A percentile compares a stretch with the other conserved stretches of the same genome.
Conservation (phyloP, 805 yeast species). For the Zygotorulaspora florentina region DNA sequence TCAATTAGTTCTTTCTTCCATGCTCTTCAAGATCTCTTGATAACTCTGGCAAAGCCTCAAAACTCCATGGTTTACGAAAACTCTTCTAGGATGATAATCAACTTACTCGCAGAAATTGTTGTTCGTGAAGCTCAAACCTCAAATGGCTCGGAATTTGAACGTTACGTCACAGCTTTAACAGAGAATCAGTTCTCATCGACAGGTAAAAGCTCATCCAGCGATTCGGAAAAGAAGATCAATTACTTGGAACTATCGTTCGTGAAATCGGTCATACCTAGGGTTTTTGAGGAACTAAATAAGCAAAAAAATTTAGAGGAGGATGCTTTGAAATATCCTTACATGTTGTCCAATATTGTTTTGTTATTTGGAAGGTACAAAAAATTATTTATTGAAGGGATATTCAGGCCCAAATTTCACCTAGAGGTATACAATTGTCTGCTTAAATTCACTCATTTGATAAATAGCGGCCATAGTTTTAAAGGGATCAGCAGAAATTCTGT, state of each 20-base stretch:
- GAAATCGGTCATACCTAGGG: constrained; percentile 8
- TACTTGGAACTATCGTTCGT: constrained; percentile 16
- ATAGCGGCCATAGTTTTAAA: constrained; percentile 1
- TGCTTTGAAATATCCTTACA: constrained; percentile 12
- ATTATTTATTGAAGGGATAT: constrained; percentile 2
- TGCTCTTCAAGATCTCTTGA: constrained; percentile 28
- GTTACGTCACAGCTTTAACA: constrained; percentile 12
- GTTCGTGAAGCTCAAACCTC: constrained; percentile 31
- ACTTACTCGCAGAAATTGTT: constrained; percentile 37
- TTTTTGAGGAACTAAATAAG: constrained; percentile 10
- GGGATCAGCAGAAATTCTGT: background rate
- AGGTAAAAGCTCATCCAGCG: background rate
- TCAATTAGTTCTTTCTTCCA: constrained; percentile 20
- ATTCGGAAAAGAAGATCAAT: constrained; percentile 4
- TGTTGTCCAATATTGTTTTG: constrained; percentile 18
- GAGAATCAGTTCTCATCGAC: too few relatives aligned
- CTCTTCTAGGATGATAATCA: constrained; percentile 32
- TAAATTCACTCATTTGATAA: constrained; percentile 2
- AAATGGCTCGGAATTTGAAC: constrained; percentile 18
- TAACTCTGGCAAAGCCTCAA: constrained; percentile 33
- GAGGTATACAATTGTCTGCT: constrained; percentile 5
- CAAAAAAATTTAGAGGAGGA: background rate
- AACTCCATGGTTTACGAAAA: constrained; percentile 30
- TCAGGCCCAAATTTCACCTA: constrained; percentile 25
- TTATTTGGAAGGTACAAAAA: constrained; percentile 9